Percentiles rank a stretch among this genome's conserved stretches.
phyloP scores from a whole-genome alignment of 768 basidiomycete genomes.

The Pisolithus sp. region DNA sequence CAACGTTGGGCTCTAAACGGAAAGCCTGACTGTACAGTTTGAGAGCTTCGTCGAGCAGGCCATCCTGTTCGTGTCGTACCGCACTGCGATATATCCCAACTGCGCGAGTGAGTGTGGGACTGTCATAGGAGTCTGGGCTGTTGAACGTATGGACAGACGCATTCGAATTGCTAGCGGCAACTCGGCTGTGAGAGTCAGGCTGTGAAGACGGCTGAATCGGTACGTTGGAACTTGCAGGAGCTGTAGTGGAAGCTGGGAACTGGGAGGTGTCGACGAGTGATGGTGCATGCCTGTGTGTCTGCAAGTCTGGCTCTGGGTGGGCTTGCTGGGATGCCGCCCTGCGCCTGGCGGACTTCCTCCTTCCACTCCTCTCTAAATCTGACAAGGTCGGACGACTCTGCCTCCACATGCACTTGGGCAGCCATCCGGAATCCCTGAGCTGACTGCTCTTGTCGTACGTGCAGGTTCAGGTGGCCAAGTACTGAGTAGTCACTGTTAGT shows the following conservation, averaged over 20 bases:
- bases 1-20: conserved; percentile 68
- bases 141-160: conserved; percentile 16
- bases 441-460: background rate
- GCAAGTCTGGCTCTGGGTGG: background rate
- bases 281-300: conserved; percentile 1
- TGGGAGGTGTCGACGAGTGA: conserved; percentile 6
- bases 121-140: conserved; percentile 23
- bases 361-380: conserved; percentile 72
- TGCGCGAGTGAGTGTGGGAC: conserved; percentile 39
- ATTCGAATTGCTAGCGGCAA: conserved; percentile 7
- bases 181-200: conserved; percentile 1
- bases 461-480: no score
- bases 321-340: conserved; percentile 5
- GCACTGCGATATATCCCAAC: conserved; percentile 65
- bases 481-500: no score
- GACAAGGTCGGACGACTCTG: conserved; percentile 57
- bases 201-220: conserved; percentile 6
- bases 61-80: conserved; percentile 64
- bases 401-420: conserved; percentile 14
- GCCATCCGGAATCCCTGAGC: background rate
- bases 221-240: background rate
- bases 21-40: conserved; percentile 76
- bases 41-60: conserved; percentile 72
- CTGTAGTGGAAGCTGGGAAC: background rate
- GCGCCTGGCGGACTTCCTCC: conserved; percentile 47